phyloP scores from a whole-genome alignment of 2,329 filamentous ascomycete species.

The Xylaria sp. region DNA sequence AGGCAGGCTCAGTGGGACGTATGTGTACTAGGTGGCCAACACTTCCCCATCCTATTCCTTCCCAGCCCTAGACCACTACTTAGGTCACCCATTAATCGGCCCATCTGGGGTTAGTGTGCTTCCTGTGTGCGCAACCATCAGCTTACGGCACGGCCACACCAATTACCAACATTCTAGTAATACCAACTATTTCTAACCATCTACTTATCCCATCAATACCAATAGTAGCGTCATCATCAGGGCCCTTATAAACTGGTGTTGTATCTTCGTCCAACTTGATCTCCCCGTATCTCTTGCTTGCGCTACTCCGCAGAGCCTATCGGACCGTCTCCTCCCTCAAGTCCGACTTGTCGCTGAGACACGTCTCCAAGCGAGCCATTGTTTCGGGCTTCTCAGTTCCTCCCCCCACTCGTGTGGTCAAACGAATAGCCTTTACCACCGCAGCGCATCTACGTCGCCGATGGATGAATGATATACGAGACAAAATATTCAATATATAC shows the following conservation, averaged over 20 bases:
- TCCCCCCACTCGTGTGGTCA: not conserved
- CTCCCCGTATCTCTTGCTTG: not conserved
- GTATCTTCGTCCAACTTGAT: not conserved
- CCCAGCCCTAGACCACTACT: slow-evolving; percentile 2
- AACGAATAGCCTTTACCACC: slow-evolving; percentile 5
- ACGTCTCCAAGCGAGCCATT: not conserved
- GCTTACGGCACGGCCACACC: slow-evolving; percentile 18
- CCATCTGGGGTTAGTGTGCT: not conserved
- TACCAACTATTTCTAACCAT: not conserved
- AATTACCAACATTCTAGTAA: not conserved
- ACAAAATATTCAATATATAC: not conserved
- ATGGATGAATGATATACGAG: slow-evolving; percentile 11
- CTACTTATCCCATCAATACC: not conserved
- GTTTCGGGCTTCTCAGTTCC: slow-evolving; percentile 15
- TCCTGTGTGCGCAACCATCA: slow-evolving; percentile 23
- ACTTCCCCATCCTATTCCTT: not conserved
- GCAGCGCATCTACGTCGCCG: not conserved
- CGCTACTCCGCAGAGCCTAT: not conserved
- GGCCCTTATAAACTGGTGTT: not conserved
- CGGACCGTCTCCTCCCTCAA: slow-evolving; percentile 15
- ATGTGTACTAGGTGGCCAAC: not conserved
- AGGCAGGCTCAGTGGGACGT: not conserved
- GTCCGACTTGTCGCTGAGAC: slow-evolving; percentile 7
- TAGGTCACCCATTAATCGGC: not conserved
- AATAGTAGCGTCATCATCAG: not conserved